phyloP scores from a whole-genome alignment of 1,139 yeast genomes.

The Candida sanyaensis region DNA sequence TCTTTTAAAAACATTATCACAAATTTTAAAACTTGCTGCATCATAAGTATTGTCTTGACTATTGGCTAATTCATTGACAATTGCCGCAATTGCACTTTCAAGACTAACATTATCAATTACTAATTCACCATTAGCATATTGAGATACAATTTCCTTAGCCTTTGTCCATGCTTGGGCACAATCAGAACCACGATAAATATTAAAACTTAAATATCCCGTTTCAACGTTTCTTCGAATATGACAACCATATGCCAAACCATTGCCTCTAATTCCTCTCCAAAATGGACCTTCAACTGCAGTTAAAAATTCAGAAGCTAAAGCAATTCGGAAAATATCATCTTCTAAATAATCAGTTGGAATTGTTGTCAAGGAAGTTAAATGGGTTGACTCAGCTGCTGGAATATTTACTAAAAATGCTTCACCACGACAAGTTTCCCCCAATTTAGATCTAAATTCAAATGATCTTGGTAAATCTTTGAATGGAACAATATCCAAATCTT shows the following conservation, averaged over 20 bases:
- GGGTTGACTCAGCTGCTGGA: slow-evolving; percentile 90
- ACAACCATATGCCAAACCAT: slow-evolving; percentile 94
- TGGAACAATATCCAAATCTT: slow-evolving; percentile 12
- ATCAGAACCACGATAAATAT: slow-evolving; percentile 84
- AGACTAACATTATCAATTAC: slow-evolving; percentile 60
- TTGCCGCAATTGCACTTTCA: slow-evolving; percentile 73
- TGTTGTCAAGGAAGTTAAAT: slow-evolving; percentile 58
- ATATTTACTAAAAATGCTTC: slow-evolving; percentile 69
- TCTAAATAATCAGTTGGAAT: slow-evolving; percentile 67
- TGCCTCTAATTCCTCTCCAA: slow-evolving; percentile 95
- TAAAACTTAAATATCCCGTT: slow-evolving; percentile 65
- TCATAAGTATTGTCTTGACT: slow-evolving; percentile 58
- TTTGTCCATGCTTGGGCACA: slow-evolving; percentile 68
- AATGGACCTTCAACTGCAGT: slow-evolving; percentile 95
- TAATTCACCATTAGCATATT: slow-evolving; percentile 53
- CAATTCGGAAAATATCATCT: slow-evolving; percentile 69
- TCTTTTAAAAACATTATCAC: slow-evolving; percentile 64
- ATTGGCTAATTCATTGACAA: slow-evolving; percentile 71
- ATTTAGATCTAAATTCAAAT: slow-evolving; percentile 51
- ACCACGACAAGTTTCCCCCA: slow-evolving; percentile 55
- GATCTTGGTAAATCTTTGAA: slow-evolving; percentile 52
- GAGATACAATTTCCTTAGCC: slow-evolving; percentile 67
- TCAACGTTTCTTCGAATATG: slow-evolving; percentile 60
- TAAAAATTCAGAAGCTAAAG: slow-evolving; percentile 74
- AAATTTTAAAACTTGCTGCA: slow-evolving; percentile 67